phyloP scores from a whole-genome alignment of 2,329 filamentous ascomycete species.

The Arthrobotrys sinensis region DNA sequence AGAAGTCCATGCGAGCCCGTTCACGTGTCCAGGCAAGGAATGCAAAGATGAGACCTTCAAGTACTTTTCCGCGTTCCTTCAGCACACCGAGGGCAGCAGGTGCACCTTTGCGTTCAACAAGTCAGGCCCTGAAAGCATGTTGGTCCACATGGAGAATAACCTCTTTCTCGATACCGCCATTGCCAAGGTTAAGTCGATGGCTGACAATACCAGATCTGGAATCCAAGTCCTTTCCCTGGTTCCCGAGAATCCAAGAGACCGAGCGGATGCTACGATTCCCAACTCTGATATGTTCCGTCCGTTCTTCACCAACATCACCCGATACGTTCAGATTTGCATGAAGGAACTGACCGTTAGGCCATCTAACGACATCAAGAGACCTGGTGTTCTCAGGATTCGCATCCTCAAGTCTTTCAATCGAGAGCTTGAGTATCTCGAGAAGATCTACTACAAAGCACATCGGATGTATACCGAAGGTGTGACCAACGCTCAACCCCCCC shows the following conservation, averaged over 20 bases:
- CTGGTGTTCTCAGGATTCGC: slow-evolving; percentile 22
- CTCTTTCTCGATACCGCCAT: slow-evolving; percentile 41
- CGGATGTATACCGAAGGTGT: slow-evolving; percentile 30
- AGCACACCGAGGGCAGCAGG: slow-evolving; percentile 16
- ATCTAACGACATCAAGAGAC: slow-evolving; percentile 10
- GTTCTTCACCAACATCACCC: slow-evolving; percentile 24
- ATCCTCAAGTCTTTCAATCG: slow-evolving; percentile 29
- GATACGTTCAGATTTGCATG: slow-evolving; percentile 26
- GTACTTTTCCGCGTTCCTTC: slow-evolving; percentile 40
- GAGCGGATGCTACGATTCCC: slow-evolving; percentile 9
- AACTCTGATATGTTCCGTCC: slow-evolving; percentile 5
- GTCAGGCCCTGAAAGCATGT: slow-evolving; percentile 35
- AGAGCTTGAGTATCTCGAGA: slow-evolving; percentile 40
- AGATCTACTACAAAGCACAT: slow-evolving; percentile 21
- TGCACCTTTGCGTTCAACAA: slow-evolving; percentile 41
- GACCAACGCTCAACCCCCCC: background rate
- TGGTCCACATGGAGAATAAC: slow-evolving; percentile 41
- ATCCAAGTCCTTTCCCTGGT: slow-evolving; percentile 33
- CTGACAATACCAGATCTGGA: slow-evolving; percentile 7
- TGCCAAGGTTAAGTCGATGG: slow-evolving; percentile 27
- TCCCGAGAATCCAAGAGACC: slow-evolving; percentile 32
- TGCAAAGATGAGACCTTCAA: slow-evolving; percentile 41
- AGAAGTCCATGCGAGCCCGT: slow-evolving; percentile 2
- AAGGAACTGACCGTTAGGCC: slow-evolving; percentile 26
- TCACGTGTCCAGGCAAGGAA: slow-evolving; percentile 37